Evolutionary conservation across 1,139 yeast genomes (phyloP), one percentile per base, ranked within the genome.

Genomic region (Blastobotrys aristatus): DNA sequence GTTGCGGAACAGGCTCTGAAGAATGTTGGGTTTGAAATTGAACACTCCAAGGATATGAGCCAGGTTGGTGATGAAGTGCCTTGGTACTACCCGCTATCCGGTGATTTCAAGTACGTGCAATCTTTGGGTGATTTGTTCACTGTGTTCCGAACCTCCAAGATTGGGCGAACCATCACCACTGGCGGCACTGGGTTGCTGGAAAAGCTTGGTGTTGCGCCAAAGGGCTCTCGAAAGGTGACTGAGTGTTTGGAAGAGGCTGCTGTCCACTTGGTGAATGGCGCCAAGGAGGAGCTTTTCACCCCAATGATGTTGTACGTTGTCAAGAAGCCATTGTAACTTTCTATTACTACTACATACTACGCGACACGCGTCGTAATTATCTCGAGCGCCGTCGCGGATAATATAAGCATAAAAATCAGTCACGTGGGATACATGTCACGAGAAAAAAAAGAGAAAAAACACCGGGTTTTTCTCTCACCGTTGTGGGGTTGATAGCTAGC

Each of bases 1-100:
- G 97, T 88, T 61, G 97, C 98, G 40, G 84, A 80, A 65, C 72
- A 84, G 54, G 98, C 98, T 18, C 76, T 94, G 63, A 75, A 80
- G 67, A 76, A 76, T 47, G 97, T 88, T 57, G 99, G 99, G 14
- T 92, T 92, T 67, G 84, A 86, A 58, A 72, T 92, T 59, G 77
- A 78, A 61, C 78, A 76, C 66, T 79, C 82, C 69, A 74, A 75
- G 60, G 98, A 92, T 68, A 75, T 92, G 67, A 97, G 98, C 48
- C 88, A 81, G 56, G 71, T 73, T 52, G 80, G 79, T 53, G 97
- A 88, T 65, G 87, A 79, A 44, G 77, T 92, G 57, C 99, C 99
- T 58, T 92, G 99, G 99, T 92, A 85, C 74, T 90, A 90, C 70
- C 98, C 98, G 60, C 78, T 92, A 65, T 77, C 94, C 55, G 98